A percentile compares a stretch with the other conserved stretches of the same genome.
These are phyloP conservation scores for Globisporangium recalcitrans DNA, from an alignment of 352 stramenopile species.

Conservation along the genomic window DNA sequence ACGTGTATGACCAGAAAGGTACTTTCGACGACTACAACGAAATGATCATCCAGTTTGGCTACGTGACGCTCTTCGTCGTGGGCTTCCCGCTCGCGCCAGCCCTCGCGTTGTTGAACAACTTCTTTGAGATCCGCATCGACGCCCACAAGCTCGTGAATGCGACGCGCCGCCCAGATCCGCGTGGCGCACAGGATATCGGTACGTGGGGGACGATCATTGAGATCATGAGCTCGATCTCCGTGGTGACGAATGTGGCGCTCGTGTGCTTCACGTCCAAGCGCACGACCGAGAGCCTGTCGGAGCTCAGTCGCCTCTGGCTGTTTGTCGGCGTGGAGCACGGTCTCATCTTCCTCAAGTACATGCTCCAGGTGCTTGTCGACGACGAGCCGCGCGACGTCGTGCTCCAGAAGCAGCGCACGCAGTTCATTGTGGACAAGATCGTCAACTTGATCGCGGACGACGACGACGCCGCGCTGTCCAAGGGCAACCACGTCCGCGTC, in stretches of 20 bases:
- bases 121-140: constrained; percentile 90
- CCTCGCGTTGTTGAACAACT: constrained; percentile 88
- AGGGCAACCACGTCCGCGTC: constrained; percentile 75
- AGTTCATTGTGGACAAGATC: constrained; percentile 73
- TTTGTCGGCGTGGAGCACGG: constrained; percentile 67
- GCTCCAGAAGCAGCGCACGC: constrained; percentile 62
- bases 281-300: constrained; percentile 39
- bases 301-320: constrained; percentile 46
- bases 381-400: constrained; percentile 63
- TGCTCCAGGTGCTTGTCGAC: constrained; percentile 61
- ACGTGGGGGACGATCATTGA: constrained; percentile 91
- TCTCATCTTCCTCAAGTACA: constrained; percentile 64
- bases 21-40: constrained; percentile 87
- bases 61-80: constrained; percentile 92
- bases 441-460: constrained; percentile 71
- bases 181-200: constrained; percentile 84
- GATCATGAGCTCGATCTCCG: constrained; percentile 82
- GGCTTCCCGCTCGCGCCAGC: constrained; percentile 89
- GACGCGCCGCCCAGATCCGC: constrained; percentile 67
- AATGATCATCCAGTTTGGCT: constrained; percentile 88
- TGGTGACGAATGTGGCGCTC: constrained; percentile 92
- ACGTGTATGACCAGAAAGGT: constrained; percentile 66
- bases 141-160: constrained; percentile 79
- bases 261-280: constrained; percentile 88
- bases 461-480: constrained; percentile 53